Evolutionary conservation across 768 basidiomycete species (phyloP).

Genomic region (Auriscalpium orientale): DNA sequence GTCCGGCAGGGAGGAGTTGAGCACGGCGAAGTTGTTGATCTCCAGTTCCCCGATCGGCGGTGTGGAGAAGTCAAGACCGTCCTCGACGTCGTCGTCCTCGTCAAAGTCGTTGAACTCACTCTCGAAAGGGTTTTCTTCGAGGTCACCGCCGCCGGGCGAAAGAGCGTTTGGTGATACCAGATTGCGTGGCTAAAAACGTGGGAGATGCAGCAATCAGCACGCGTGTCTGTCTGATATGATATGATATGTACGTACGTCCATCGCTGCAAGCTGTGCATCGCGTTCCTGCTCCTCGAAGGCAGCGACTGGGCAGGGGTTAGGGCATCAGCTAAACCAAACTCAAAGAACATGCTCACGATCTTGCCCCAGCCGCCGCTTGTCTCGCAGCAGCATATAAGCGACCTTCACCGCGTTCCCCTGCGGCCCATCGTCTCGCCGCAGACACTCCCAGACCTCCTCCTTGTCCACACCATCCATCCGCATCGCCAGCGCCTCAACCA

Average conservation of each 20-base stretch:
- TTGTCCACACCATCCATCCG: constrained; percentile 69
- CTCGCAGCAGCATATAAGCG: constrained; percentile 87
- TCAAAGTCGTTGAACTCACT: constrained; percentile 54
- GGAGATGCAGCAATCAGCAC: constrained; percentile 5
- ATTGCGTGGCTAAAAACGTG: constrained; percentile 51
- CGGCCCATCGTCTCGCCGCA: constrained; percentile 75
- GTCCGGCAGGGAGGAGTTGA: constrained; percentile 77
- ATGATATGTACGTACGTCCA: constrained; percentile 55
- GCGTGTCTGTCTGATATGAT: not conserved
- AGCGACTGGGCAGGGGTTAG: constrained; percentile 42
- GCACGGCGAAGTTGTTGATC: constrained; percentile 72
- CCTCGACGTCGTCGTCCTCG: constrained; percentile 49
- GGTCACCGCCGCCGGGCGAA: constrained; percentile 51
- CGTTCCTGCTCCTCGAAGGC: constrained; percentile 81
- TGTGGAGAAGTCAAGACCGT: constrained; percentile 41
- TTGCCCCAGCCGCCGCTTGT: constrained; percentile 77
- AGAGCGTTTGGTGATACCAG: constrained; percentile 58
- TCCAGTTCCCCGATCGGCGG: constrained; percentile 32
- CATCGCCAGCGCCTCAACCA: constrained; percentile 73
- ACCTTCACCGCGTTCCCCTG: constrained; percentile 94
- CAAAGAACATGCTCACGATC: constrained; percentile 55
- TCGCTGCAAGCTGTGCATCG: constrained; percentile 68
- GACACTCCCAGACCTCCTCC: constrained; percentile 82
- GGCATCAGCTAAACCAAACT: constrained; percentile 10
- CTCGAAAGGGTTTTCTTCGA: constrained; percentile 77